A percentile compares a stretch with the other conserved stretches of the same genome.
Conservation (phyloP, 108 stramenopile species). For the Cyclostephanos tholiformis region DNA sequence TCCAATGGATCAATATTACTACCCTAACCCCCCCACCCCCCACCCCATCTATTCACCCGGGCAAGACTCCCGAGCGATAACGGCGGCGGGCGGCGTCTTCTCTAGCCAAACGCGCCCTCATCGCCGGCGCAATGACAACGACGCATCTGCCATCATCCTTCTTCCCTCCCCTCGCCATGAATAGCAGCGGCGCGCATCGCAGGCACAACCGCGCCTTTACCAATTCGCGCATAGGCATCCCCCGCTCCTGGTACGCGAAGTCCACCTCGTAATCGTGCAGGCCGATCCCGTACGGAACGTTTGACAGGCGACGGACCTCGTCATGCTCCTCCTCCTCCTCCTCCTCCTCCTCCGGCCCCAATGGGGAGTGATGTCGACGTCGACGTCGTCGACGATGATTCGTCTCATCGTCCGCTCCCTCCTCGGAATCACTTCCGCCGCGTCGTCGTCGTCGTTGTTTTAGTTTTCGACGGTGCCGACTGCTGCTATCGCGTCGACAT, state of each 20-base stretch:
- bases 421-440: not conserved
- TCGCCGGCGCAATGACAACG: not conserved
- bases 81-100: conserved; percentile 1
- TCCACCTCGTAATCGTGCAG: conserved; percentile 68
- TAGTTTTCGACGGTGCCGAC: no score
- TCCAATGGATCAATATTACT: no score
- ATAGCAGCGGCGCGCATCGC: conserved; percentile 63
- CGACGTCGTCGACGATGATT: not conserved
- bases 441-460: not conserved
- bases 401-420: not conserved
- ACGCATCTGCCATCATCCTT: not conserved
- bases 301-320: conserved; percentile 26
- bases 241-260: conserved; percentile 67
- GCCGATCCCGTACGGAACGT: conserved; percentile 41
- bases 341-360: conserved; percentile 34
- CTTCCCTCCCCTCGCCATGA: conserved; percentile 12
- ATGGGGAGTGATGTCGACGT: not conserved
- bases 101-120: conserved; percentile 4
- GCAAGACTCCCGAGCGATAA: conserved; percentile 9
- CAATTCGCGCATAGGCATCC: conserved; percentile 57
- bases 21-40: no score
- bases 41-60: no score
- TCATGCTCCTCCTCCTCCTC: no score
- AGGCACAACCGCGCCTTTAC: conserved; percentile 72
- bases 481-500: no score